Base-by-base conservation (phyloP, 208 protist genomes). In the Trypanosoma mega region DNA sequence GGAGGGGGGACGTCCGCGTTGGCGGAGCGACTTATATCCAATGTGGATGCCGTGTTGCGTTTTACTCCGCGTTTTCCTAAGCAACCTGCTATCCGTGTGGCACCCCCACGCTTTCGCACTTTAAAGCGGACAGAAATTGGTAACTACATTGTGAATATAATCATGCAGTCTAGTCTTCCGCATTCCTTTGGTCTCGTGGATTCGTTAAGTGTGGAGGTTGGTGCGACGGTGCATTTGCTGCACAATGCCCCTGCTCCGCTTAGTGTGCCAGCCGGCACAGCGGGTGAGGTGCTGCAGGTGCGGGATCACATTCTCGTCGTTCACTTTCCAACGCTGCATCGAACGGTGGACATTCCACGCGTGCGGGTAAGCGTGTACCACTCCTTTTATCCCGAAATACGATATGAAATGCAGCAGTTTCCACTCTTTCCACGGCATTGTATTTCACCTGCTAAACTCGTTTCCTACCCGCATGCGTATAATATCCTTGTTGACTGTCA, bases 271-370 rank as follows among this genome's bases (percentile, higher is more conserved):
- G 84, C 80, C 9, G 89, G 89, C 2, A 77, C 81, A 2, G 77
- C 93, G n/a, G 89, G 89, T 8, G 85, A 93, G 73, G 89, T 96
- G 43, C 72, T 88, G 47, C 53, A 74, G 49, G 76, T 93, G 43
- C 61, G 70, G 12, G 84, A 90, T 33, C 86, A 96, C 57, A 60
- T 67, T 60, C 67, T 96, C 54, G 82, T 82, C 29, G 77, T 96
- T 6, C 79, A 90, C 72, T 96, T 96, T 64, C 73, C 72, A 0
- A 65, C 71, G 2, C 60, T 82, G 52, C 75, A 95, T 41, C 82
- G 83, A 34, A 96, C 86, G 6, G 60, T 92, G 3, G 86, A 93
- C 49, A 47, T 96, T 4, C 83, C 84, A 0, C 80, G 86, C 16
- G 85, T 93, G 76, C 81, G 84, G 41, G 51, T 90, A 30, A 72